These are phyloP conservation scores for Parmelia sp. DNA, from an alignment of 495 filamentous ascomycete species.

Conservation along the genomic window DNA sequence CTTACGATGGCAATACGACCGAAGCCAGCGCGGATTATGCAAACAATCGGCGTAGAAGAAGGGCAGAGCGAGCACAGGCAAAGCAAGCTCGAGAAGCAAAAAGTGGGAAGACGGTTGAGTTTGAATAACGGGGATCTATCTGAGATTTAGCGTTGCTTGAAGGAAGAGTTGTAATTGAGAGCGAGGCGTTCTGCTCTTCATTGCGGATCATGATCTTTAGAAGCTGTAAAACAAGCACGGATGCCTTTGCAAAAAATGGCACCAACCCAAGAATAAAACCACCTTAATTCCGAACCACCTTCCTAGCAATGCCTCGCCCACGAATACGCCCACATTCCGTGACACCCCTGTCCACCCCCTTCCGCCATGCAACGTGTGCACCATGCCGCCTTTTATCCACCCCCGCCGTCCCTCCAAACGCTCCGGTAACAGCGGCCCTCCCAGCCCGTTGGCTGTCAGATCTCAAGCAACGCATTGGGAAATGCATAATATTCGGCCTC, in stretches of 20 bases:
- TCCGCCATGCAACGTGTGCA: background rate
- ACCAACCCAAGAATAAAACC: background rate
- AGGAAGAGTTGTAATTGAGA: background rate
- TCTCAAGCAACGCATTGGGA: constrained; percentile 66
- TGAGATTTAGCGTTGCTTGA: background rate
- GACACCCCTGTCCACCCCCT: constrained; percentile 20
- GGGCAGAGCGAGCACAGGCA: constrained; percentile 46
- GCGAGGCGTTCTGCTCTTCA: background rate
- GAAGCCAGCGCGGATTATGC: constrained; percentile 50
- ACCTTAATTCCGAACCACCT: background rate
- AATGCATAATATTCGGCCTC: constrained; percentile 77
- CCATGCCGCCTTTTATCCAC: background rate
- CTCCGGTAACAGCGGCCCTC: constrained; percentile 7
- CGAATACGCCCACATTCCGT: background rate
- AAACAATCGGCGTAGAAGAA: constrained; percentile 46
- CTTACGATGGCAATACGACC: constrained; percentile 42
- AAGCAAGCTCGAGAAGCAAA: constrained; percentile 42
- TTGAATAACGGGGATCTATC: constrained; percentile 9
- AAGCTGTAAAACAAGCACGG: background rate
- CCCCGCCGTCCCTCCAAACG: background rate
- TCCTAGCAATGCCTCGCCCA: constrained; percentile 10
- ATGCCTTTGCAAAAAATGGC: background rate
- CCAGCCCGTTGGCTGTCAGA: constrained; percentile 67
- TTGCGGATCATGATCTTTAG: background rate
- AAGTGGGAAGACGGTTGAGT: constrained; percentile 23